Evolutionary conservation across 202 grass and related monocot species (phyloP), one percentile per base, ranked within the genome.

Genomic region (Eragrostis tef): DNA sequence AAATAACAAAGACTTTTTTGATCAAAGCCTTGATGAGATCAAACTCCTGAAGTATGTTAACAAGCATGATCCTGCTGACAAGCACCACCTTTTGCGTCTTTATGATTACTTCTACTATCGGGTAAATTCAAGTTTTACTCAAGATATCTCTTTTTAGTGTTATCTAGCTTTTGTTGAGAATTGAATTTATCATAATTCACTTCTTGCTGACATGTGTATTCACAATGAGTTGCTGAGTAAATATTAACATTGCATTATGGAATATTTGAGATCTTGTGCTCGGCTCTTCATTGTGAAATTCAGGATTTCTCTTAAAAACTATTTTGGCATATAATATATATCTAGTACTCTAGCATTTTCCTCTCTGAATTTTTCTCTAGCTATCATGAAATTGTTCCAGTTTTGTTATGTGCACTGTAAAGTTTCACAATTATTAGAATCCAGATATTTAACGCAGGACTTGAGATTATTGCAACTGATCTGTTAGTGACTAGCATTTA

Each of bases 1-100:
- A 87, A 99, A 99, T 74, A 99, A 99, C 85, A 99, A 99, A 91
- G 96, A 99, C 91, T 99, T 99, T 86, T 99, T 99, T 12, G 96
- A 99, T 64, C 96, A 99, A 71, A 99, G 96, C 67, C 89, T 99
- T 77, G 96, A 99, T 87, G 96, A 99, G 87, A 99, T 99, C 87
- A 99, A 99, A 83, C 96, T 99, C 74, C 84, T 99, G 87, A 99
- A 99, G 85, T 93, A 91, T 92, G 93, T 99, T 39, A 99, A 96
- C 86, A 99, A 93, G 83, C 88, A 99, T 87, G 96, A 99, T 69
- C 96, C 96, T 65, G 89, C 83, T 14, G 96, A 99, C 85, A 99
- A 93, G 81, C 92, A 91, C 62, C 96, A 99, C 85, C 85, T 99
- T 74, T 67, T 99, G 54, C 96, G 96, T 67, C 87, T 99, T 50